phyloP scores from a whole-genome alignment of 164 flowering plant genomes.

The Vitis vinifera region ASM3070453v1 NC_081821.1:4728001-4728500 shows the following conservation, averaged over 20 bases:
- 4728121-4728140: too few relatives aligned
- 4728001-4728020: too few relatives aligned
- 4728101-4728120: too few relatives aligned
- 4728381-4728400: slow-evolving; percentile 67
- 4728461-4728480: slow-evolving; percentile 96
- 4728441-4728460: slow-evolving; percentile 84
- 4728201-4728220: not conserved
- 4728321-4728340: slow-evolving; percentile 6
- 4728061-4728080: too few relatives aligned
- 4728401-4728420: slow-evolving; percentile 83
- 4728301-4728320: not conserved
- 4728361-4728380: slow-evolving; percentile 76
- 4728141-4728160: too few relatives aligned
- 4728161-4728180: not conserved
- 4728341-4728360: slow-evolving; percentile 95
- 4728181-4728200: not conserved
- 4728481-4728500: slow-evolving; percentile 79
- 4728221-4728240: not conserved
- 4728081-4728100: too few relatives aligned
- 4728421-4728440: slow-evolving; percentile 90
- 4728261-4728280: not conserved
- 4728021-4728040: too few relatives aligned
- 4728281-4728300: not conserved
- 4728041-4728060: too few relatives aligned
- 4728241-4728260: not conserved